Evolutionary conservation across 2,329 filamentous ascomycete genomes (phyloP).

Genomic region (Phaeosphaeriaceae sp.): DNA sequence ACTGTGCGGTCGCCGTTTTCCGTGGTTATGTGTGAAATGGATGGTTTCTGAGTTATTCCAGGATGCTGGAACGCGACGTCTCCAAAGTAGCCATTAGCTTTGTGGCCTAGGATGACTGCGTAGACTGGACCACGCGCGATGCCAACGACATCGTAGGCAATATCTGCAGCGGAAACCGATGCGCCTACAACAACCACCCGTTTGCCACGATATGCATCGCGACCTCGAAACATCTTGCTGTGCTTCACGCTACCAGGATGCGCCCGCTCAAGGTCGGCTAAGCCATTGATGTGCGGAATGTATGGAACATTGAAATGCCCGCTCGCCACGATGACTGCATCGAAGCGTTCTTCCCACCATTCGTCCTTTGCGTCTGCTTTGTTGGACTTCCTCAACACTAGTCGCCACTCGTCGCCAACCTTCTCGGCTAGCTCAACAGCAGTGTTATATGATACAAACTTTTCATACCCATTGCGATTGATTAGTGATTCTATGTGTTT

Average conservation of each 20-base stretch:
- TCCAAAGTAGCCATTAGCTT: conserved; percentile 62
- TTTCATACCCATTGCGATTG: conserved; percentile 60
- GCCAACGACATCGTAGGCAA: conserved; percentile 61
- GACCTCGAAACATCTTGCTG: conserved; percentile 61
- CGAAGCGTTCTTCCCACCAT: conserved; percentile 70
- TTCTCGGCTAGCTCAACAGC: conserved; percentile 67
- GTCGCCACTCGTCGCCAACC: conserved; percentile 50
- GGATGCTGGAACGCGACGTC: conserved; percentile 68
- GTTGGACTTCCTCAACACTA: conserved; percentile 59
- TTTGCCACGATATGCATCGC: conserved; percentile 55
- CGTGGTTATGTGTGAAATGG: conserved; percentile 55
- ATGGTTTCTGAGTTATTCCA: conserved; percentile 55
- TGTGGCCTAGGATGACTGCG: conserved; percentile 62
- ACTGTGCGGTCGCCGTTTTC: conserved; percentile 53
- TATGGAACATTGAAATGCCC: conserved; percentile 69
- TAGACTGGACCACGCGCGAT: conserved; percentile 58
- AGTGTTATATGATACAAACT: conserved; percentile 63
- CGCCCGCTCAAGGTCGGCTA: conserved; percentile 56
- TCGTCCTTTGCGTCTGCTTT: conserved; percentile 53
- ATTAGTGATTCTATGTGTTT: conserved; percentile 63
- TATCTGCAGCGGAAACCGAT: conserved; percentile 70
- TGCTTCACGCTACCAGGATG: conserved; percentile 61
- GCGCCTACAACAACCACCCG: conserved; percentile 68
- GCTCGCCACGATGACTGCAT: conserved; percentile 66
- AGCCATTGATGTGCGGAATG: conserved; percentile 58